Percentiles rank a stretch among this genome's conserved stretches.
These are phyloP conservation scores for Monilinia laxa DNA, from an alignment of 2,329 filamentous ascomycete genomes.

Conservation along the genomic window DNA sequence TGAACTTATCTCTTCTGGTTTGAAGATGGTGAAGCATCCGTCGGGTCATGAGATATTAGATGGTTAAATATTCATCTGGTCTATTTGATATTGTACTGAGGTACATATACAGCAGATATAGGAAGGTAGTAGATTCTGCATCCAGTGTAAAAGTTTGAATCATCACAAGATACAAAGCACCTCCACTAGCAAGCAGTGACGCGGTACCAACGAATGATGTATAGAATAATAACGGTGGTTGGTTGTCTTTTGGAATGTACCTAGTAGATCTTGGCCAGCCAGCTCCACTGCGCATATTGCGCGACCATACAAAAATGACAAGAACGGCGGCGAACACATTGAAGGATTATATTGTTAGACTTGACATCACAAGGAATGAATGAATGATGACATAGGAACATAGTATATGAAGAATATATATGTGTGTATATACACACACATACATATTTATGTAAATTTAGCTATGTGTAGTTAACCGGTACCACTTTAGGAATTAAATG, in stretches of 20 bases:
- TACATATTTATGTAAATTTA: too few relatives aligned
- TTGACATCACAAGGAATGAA: neutral
- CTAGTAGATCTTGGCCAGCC: neutral
- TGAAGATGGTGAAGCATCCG: conserved; percentile 2
- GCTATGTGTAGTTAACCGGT: too few relatives aligned
- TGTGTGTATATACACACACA: neutral
- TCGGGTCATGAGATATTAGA: conserved; percentile 1
- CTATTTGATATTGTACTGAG: neutral
- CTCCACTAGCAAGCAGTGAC: neutral
- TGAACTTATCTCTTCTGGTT: conserved; percentile 4
- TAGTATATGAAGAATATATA: neutral
- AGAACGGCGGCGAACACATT: neutral
- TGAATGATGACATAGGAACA: neutral
- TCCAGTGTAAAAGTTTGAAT: neutral
- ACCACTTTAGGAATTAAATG: too few relatives aligned
- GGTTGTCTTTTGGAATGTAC: conserved; percentile 7
- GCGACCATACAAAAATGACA: conserved; percentile 11
- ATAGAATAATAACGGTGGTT: neutral
- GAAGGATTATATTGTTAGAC: neutral
- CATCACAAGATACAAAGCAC: neutral
- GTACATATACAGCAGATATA: neutral
- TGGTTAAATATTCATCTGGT: neutral
- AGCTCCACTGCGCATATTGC: conserved; percentile 11
- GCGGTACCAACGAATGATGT: neutral
- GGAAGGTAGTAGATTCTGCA: neutral